phyloP scores from a whole-genome alignment of 2,329 filamentous ascomycete species.

The Fusarium piperis region DNA sequence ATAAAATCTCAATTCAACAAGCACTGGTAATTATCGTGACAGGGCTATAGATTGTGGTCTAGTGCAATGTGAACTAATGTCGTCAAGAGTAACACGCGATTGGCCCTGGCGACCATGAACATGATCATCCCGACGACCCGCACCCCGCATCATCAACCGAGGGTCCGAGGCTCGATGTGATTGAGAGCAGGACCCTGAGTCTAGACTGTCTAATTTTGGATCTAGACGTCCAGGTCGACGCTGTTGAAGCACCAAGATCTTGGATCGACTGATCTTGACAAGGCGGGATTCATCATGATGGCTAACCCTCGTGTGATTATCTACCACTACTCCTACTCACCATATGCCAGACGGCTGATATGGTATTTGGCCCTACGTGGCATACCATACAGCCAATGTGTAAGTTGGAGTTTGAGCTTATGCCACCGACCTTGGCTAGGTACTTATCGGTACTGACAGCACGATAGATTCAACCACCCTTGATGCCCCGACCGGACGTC shows the following conservation, averaged over 20 bases:
- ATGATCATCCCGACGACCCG: background rate
- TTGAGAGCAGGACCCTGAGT: background rate
- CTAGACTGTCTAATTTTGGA: background rate
- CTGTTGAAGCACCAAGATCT: background rate
- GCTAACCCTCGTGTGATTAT: constrained; percentile 57
- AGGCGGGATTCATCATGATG: constrained; percentile 21
- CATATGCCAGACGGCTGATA: constrained; percentile 69
- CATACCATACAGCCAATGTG: constrained; percentile 74
- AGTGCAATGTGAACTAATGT: background rate
- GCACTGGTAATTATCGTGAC: background rate
- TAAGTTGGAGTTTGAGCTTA: constrained; percentile 52
- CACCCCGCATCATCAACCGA: constrained; percentile 33
- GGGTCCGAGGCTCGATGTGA: constrained; percentile 13
- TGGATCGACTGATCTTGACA: background rate
- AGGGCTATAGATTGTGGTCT: background rate
- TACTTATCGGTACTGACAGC: background rate
- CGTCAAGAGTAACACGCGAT: constrained; percentile 32
- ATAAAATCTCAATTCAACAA: constrained; percentile 3
- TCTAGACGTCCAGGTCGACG: background rate
- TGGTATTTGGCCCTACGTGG: constrained; percentile 75
- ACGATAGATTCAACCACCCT: constrained; percentile 70
- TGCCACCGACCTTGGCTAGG: background rate
- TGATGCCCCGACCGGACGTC: constrained; percentile 74
- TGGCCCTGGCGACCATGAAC: constrained; percentile 13
- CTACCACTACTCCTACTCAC: constrained; percentile 74